Evolutionary conservation across 495 filamentous ascomycete species (phyloP), one percentile per base, ranked within the genome.

Genomic region (Xylaria venustula): DNA sequence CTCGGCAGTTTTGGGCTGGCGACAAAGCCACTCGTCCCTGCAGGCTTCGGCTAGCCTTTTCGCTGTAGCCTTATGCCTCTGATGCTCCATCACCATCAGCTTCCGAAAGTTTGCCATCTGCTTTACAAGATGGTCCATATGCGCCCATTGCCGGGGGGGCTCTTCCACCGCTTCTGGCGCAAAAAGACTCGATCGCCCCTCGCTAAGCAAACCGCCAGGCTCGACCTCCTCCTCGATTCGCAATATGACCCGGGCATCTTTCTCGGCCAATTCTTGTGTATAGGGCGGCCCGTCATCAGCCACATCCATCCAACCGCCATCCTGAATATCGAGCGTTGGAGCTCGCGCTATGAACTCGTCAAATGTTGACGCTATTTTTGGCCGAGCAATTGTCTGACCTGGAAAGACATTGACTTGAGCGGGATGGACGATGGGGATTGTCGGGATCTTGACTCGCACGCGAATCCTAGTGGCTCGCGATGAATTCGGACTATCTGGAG

Each of bases 101-200:
- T 83, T 87, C 41, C 90, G 85, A 65, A 98, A 92, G 63, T 91
- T 85, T 11, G 90, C 63, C 45, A 90, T 91, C 65, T 96, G 92
- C 14, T 87, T 85, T 42, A 90, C 82, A 7, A 98, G 80, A 67
- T 97, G 90, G 67, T 97, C 92, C 58, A 84, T 82, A 67, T 97
- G 93, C 15, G 87, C 86, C 75, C 90, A 97, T 54, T 90, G 91
- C 58, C 82, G 84, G 6, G 87, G 82, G 2, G 89, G 90, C 62
- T 91, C 88, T 45, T 85, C 81, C 59, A 90, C 90, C 0, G 86
- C 81, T 25, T 96, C 91, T 0, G 88, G 87, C n/a, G 85, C 79
- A 67, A 88, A 96, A 28, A 89, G 77, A 3, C 86, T 89, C 69
- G 90, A 94, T 19, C 82, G 81, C 49, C 87, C 86, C 37, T 78